Conservation (phyloP, 1,284 basidiomycete genomes). For the Pholiota adiposa region DNA sequence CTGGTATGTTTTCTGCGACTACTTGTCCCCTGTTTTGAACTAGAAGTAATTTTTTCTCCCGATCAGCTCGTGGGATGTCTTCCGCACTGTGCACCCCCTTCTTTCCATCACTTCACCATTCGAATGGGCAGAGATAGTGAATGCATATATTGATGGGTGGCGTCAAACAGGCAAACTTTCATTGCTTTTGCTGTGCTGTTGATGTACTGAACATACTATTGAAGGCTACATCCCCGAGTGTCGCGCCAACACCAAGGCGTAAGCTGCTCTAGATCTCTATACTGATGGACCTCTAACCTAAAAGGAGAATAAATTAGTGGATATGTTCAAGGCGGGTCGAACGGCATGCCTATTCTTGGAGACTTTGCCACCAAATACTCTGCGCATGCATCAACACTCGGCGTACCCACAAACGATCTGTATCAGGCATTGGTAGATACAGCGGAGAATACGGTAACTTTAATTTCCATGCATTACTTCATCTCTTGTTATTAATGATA, state of each 20-base stretch:
- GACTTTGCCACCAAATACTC: conserved; percentile 55
- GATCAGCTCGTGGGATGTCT: conserved; percentile 54
- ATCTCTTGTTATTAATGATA: conserved; percentile 2
- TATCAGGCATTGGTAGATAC: conserved; percentile 54
- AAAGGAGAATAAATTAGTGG: conserved; percentile 33
- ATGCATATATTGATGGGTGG: conserved; percentile 55
- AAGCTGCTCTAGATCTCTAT: conserved; percentile 17
- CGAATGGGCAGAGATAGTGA: conserved; percentile 51
- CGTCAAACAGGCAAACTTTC: conserved; percentile 41
- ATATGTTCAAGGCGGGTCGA: conserved; percentile 52
- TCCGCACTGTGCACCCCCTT: conserved; percentile 51
- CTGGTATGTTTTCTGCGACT: conserved; percentile 37
- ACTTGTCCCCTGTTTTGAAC: neutral
- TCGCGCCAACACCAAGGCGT: conserved; percentile 52
- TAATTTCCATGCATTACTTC: neutral
- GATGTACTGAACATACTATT: neutral
- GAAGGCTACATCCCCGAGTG: conserved; percentile 54
- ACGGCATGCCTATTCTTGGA: conserved; percentile 55
- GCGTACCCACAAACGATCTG: conserved; percentile 47
- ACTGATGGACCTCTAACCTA: neutral
- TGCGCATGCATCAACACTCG: conserved; percentile 38
- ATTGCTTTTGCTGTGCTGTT: neutral
- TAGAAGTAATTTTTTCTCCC: neutral
- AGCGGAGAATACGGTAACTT: conserved; percentile 50
- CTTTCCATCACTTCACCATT: conserved; percentile 46